Base-by-base conservation (phyloP, 805 yeast genomes). In the Lachancea thermotolerans region DNA sequence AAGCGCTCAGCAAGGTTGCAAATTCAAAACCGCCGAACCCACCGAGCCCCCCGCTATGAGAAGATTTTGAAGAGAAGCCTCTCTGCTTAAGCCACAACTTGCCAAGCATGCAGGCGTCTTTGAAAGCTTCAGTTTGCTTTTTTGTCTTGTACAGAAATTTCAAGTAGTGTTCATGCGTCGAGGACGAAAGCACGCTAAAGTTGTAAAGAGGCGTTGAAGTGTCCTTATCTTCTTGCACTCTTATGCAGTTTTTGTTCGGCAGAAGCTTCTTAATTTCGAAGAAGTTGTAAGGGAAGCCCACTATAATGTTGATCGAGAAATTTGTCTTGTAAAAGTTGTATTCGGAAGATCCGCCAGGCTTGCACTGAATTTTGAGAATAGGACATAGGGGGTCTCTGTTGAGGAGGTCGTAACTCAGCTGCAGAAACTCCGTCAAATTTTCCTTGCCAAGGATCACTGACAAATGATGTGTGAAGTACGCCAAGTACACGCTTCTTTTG, bases 1-100 rank as follows among this genome's bases (percentile, higher is more conserved):
- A 67, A 1, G 89, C 84, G 35, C 95, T 82, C 81, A 88, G 78
- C 41, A 91, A 64, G 33, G 83, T 68, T 28, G 89, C 82, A 63
- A 89, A 89, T 67, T 93, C 98, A 62, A 88, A 88, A 55, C 83
- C 85, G 10, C 98, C 98, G 64, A 93, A 91, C 0, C 98, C 98
- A 38, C 78, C 78, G 16, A 64, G 44, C 1, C 60, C 50, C 3
- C 67, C 67, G 29, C 86, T 85, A 36, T 75, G 71, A 14, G 76
- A 70, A 29, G 82, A 60, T 12, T 75, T 65, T 0, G 95, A 79
- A 10, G 77, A 72, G 47, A 88, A 78, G 0, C 95, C 95, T 52
- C 95, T 75, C 66, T 93, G 98, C 41, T 78, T 74, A 35, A 93
- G 72, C 99, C 99, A 93, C 45, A 93, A 68, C 50, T 90, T 75